phyloP scores from a whole-genome alignment of 1,284 basidiomycete genomes.

The Sutorius eximius region DNA sequence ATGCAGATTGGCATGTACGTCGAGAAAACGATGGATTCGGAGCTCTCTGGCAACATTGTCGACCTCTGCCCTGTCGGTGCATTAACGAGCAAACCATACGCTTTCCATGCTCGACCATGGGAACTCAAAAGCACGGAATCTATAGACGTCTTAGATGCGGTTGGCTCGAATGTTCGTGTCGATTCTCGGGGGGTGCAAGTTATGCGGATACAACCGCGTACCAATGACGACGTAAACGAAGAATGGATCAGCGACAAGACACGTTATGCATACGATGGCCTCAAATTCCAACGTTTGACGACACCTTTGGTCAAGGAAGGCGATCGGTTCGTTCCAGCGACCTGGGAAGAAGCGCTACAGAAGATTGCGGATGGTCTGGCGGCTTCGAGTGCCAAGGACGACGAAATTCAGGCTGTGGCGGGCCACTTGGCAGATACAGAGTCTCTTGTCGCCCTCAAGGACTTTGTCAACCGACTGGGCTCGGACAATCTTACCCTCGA shows the following conservation, averaged over 20 bases:
- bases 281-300: constrained; percentile 94
- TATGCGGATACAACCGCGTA: constrained; percentile 95
- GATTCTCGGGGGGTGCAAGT: constrained; percentile 96
- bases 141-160: constrained; percentile 96
- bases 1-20: constrained; percentile 99
- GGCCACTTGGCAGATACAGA: constrained; percentile 95
- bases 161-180: constrained; percentile 96
- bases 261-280: constrained; percentile 93
- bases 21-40: constrained; percentile 96
- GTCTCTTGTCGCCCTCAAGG: constrained; percentile 91
- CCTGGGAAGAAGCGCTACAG: constrained; percentile 91
- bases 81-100: constrained; percentile 96
- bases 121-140: constrained; percentile 99
- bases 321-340: constrained; percentile 87
- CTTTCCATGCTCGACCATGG: constrained; percentile 97
- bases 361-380: constrained; percentile 80
- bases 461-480: constrained; percentile 90
- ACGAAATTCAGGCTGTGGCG: constrained; percentile 96
- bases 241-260: constrained; percentile 99
- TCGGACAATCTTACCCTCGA: constrained; percentile 94
- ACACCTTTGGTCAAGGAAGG: constrained; percentile 90
- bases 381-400: constrained; percentile 81
- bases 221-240: constrained; percentile 99
- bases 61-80: constrained; percentile 98
- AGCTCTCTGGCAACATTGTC: constrained; percentile 96